Percentiles rank a stretch among this genome's conserved stretches.
Conservation (phyloP, 768 basidiomycete species). For the Rhodotorula paludigena region DNA sequence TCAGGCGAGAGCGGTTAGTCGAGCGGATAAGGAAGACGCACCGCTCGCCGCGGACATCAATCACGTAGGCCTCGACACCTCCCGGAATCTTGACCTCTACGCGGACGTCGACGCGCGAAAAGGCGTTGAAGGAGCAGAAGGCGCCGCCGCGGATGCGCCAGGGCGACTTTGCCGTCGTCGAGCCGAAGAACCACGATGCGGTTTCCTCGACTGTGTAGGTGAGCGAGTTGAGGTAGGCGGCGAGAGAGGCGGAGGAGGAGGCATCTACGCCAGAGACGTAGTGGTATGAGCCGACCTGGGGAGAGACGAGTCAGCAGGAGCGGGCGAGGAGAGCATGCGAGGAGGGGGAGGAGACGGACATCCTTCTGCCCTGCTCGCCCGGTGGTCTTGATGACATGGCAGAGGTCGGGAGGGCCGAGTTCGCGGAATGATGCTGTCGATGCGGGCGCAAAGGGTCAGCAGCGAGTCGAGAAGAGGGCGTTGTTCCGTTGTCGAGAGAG, state of each 20-base stretch:
- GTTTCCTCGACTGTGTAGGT: conserved; percentile 90
- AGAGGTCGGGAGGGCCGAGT: conserved; percentile 93
- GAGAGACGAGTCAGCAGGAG: conserved; percentile 3
- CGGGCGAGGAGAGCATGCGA: neutral
- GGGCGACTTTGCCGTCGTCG: conserved; percentile 56
- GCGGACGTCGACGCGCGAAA: conserved; percentile 89
- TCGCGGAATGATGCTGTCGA: conserved; percentile 83
- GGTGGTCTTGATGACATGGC: conserved; percentile 88
- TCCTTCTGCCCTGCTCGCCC: conserved; percentile 79
- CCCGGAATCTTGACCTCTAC: conserved; percentile 99
- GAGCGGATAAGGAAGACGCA: conserved; percentile 49
- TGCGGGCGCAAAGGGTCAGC: conserved; percentile 28
- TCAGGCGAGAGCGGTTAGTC: neutral
- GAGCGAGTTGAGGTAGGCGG: conserved; percentile 97
- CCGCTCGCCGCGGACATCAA: conserved; percentile 92
- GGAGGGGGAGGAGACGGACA: conserved; percentile 49
- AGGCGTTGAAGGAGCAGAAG: conserved; percentile 97
- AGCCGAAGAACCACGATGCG: conserved; percentile 75
- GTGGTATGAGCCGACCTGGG: conserved; percentile 88
- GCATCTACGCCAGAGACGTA: conserved; percentile 98
- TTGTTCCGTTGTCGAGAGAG: neutral
- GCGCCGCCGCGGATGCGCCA: conserved; percentile 93
- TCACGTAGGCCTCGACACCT: conserved; percentile 86
- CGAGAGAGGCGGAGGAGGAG: conserved; percentile 92
- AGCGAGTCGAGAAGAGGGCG: neutral